Percentiles rank a stretch among this genome's conserved stretches.
phyloP scores from a whole-genome alignment of 768 basidiomycete species.

The Grammothele lineata region DNA sequence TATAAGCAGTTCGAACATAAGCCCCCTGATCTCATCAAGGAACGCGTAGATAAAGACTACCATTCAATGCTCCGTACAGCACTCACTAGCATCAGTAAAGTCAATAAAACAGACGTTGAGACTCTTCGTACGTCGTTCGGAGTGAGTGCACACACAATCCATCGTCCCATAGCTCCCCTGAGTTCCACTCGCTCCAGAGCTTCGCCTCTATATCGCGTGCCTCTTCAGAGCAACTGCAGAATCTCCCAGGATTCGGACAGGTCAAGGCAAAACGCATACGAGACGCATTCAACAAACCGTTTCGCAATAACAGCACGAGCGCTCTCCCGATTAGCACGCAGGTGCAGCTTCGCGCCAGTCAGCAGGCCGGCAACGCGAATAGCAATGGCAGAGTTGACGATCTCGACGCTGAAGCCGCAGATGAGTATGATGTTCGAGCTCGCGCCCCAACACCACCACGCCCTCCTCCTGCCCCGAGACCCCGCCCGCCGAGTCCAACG shows the following conservation, averaged over 20 bases:
- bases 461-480: conserved; percentile 3
- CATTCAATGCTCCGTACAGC: conserved; percentile 73
- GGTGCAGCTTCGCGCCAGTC: conserved; percentile 8
- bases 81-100: conserved; percentile 85
- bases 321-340: conserved; percentile 28
- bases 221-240: conserved; percentile 67
- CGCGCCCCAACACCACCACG: conserved; percentile 2
- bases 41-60: conserved; percentile 89
- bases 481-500: conserved; percentile 48
- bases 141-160: no score
- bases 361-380: background rate
- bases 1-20: conserved; percentile 95
- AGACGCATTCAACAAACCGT: conserved; percentile 88
- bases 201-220: conserved; percentile 79
- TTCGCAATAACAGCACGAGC: conserved; percentile 64
- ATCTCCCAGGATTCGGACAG: conserved; percentile 89
- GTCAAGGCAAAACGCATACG: conserved; percentile 89
- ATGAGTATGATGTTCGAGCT: background rate
- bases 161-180: background rate
- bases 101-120: conserved; percentile 97
- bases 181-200: conserved; percentile 48
- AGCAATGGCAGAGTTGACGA: background rate
- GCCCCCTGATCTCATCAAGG: conserved; percentile 90
- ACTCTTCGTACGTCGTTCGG: conserved; percentile 90
- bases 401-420: background rate